These are phyloP conservation scores for Solanum chiquidenum DNA, from an alignment of 257 asterid species.

Conservation along the genomic window DNA sequence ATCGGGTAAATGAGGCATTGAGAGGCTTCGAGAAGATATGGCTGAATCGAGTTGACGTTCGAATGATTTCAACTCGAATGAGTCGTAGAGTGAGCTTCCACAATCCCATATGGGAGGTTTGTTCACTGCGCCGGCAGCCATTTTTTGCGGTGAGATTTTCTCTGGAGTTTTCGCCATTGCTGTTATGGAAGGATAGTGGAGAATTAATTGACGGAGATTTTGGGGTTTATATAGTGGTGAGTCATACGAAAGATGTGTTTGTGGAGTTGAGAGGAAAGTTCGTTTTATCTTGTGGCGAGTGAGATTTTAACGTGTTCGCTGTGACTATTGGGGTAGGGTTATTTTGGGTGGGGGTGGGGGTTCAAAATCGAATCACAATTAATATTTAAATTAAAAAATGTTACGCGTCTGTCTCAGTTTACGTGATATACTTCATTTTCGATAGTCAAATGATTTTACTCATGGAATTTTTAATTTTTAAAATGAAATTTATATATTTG, in stretches of 20 bases:
- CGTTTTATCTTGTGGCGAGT: neutral
- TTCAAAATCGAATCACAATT: no score
- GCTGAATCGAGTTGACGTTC: conserved; percentile 59
- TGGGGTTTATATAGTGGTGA: neutral
- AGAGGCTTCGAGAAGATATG: conserved; percentile 43
- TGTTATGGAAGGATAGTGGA: neutral
- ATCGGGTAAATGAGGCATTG: conserved; percentile 71
- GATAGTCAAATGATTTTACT: accelerated
- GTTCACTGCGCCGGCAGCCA: neutral
- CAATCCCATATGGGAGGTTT: conserved; percentile 57
- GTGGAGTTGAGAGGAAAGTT: neutral
- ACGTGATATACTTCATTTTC: accelerated
- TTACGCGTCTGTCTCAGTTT: accelerated
- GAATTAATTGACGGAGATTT: neutral
- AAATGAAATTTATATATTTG: no score
- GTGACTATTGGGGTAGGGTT: neutral
- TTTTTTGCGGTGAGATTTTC: neutral
- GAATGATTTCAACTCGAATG: conserved; percentile 55
- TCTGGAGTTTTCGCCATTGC: neutral
- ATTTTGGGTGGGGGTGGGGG: no score
- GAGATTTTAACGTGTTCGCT: neutral
- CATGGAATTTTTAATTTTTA: accelerated
- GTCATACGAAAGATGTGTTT: neutral
- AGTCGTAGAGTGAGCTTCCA: conserved; percentile 70
- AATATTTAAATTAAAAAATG: no score